These are phyloP conservation scores for Colletotrichum agaves DNA, from an alignment of 2,329 filamentous ascomycete species.

Conservation along the genomic window DNA sequence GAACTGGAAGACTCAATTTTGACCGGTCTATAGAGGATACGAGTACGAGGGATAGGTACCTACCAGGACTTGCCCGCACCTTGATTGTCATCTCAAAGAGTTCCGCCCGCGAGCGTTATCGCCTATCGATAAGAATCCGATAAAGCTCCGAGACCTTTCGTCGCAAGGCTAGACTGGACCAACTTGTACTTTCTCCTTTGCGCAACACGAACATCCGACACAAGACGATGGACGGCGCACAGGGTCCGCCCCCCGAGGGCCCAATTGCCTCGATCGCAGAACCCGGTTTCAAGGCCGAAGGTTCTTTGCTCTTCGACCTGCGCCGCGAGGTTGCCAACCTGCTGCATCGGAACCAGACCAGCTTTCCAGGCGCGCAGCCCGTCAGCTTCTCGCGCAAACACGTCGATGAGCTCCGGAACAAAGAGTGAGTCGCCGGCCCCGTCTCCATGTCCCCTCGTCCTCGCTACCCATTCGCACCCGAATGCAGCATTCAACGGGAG, in stretches of 20 bases:
- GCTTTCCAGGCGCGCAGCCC: constrained; percentile 92
- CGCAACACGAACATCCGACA: constrained; percentile 26
- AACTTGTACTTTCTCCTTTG: constrained; percentile 26
- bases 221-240: constrained; percentile 37
- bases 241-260: constrained; percentile 40
- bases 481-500: too few species aligned
- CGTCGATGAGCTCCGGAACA: constrained; percentile 79
- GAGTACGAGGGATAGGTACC: too few species aligned
- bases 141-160: constrained; percentile 37
- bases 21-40: too few species aligned
- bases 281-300: constrained; percentile 73
- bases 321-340: constrained; percentile 79
- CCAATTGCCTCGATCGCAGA: constrained; percentile 64
- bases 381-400: constrained; percentile 90
- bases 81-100: too few species aligned
- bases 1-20: too few species aligned
- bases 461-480: too few species aligned
- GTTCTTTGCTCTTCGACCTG: constrained; percentile 69
- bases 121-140: constrained; percentile 33
- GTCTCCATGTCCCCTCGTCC: too few species aligned
- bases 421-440: constrained; percentile 68
- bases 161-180: constrained; percentile 27
- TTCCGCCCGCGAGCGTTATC: constrained; percentile 8
- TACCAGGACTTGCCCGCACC: too few species aligned
- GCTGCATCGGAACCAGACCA: constrained; percentile 73